Evolutionary conservation across 2,329 filamentous ascomycete genomes (phyloP), one percentile per base, ranked within the genome.

Genomic region (Neonectria ditissima): DNA sequence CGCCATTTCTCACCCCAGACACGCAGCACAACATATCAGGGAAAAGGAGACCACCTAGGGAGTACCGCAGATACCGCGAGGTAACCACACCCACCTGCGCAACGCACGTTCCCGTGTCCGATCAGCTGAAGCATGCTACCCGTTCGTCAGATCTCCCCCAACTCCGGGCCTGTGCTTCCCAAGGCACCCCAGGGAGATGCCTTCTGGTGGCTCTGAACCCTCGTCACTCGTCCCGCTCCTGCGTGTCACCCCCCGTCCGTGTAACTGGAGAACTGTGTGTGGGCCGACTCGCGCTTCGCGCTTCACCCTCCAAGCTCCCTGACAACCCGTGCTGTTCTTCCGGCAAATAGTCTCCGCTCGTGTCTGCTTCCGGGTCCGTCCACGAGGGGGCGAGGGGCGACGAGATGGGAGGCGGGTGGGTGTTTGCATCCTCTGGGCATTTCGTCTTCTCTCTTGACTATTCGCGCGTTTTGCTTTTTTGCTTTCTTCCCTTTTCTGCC

Each of bases 41-140:
- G 28, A 30, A 2, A 30, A 6, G 28, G 28, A 34, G 32, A 34
- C 55, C 48, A 58, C 55, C 37, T 45, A 37, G 56, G 24, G 61
- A 55, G 59, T 53, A 57, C 41, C 26, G 63, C 59, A 55, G 65
- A n/a, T 56, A 20, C 16, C 30, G 32, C 43, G 30, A n/a, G 30
- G 22, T 22, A 41, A 39, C 41, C 32, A 63, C 58, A 61, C 62
- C 59, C 66, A 68, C 54, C 59, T 63, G 34, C 63, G 37, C 50
- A 48, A 72, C 62, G 68, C 70, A 73, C 66, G 69, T 69, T 73
- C 70, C 71, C 71, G 70, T 72, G 71, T 69, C 70, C 71, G 70
- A 73, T 73, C 69, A 70, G 65, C 65, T 68, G 67, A 73, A 69
- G 69, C 71, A 73, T 32, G 62, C 71, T 71, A 68, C 67, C 71